phyloP scores from a whole-genome alignment of 805 yeast species.

The Lachancea thermotolerans region DNA sequence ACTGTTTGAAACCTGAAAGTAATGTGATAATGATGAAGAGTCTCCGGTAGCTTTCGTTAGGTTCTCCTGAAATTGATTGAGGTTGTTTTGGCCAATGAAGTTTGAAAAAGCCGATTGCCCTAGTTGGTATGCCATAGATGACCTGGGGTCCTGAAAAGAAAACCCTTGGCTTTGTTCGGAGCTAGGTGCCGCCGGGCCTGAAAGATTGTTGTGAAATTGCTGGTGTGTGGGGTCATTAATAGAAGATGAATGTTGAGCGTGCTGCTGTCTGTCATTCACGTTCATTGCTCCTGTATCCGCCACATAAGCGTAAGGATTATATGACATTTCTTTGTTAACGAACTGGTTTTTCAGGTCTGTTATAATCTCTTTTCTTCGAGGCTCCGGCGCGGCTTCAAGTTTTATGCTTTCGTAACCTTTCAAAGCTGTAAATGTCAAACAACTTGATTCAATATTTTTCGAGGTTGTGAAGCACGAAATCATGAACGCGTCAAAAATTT shows the following conservation, averaged over 20 bases:
- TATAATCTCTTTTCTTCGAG: no score
- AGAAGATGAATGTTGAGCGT: slow-evolving; percentile 10
- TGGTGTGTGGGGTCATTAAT: slow-evolving; percentile 17
- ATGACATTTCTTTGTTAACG: slow-evolving; percentile 29
- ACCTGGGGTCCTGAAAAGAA: slow-evolving; percentile 69
- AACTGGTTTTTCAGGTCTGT: no score
- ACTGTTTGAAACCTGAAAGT: slow-evolving; percentile 85
- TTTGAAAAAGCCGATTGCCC: slow-evolving; percentile 69
- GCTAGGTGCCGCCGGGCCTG: slow-evolving; percentile 5
- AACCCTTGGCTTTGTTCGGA: slow-evolving; percentile 23
- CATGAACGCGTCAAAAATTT: neutral
- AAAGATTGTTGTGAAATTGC: neutral
- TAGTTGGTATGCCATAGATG: slow-evolving; percentile 80
- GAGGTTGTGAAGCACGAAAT: neutral
- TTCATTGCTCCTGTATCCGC: slow-evolving; percentile 13
- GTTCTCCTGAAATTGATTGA: slow-evolving; percentile 43
- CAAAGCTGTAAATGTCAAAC: no score
- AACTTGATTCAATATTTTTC: neutral
- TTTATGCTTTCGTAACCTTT: no score
- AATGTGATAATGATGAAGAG: slow-evolving; percentile 58
- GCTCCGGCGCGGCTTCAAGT: no score
- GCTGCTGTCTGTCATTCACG: slow-evolving; percentile 12
- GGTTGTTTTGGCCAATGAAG: slow-evolving; percentile 48
- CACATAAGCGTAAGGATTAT: slow-evolving; percentile 42
- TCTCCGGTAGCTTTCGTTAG: slow-evolving; percentile 36